Evolutionary conservation across 2,329 filamentous ascomycete species (phyloP), one percentile per base, ranked within the genome.

Genomic region (Ceratocystis ficicola): DNA sequence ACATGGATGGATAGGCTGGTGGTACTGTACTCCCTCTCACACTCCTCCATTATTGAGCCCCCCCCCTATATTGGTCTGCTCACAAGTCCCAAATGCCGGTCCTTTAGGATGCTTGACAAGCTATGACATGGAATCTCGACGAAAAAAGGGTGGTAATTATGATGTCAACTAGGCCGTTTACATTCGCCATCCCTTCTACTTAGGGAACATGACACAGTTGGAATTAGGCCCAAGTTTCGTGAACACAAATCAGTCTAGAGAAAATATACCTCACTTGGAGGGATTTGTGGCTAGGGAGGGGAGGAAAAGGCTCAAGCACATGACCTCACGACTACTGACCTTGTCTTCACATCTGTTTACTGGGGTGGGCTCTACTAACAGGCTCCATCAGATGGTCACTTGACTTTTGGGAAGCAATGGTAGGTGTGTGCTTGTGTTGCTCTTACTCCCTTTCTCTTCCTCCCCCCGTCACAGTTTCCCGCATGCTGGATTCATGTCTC

Each of bases 81-180:
- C 55, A 59, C 30, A 36, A n/a, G 17, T 25, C n/a, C 55, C 28
- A 32, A 57, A 17, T 7, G 28, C 52, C 25, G 32, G 5, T 32
- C 52, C 52, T 57, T 17, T 17, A 57, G 52, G 52, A n/a, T n/a
- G 25, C 52, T 20, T 36, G 55, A 59, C 28, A 59, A 36, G 55
- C 25, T 30, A 36, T 36, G 36, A n/a, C 30, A 59, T 8, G 30
- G 36, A 41, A 41, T 41, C 36, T 36, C 12, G 12, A 41, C 10
- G 36, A 41, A 41, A 41, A 41, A 41, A 41, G 36, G 15, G 36
- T 41, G 36, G 36, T 12, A 36, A 32, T 30, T 36, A 32, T 59
- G 25, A 28, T n/a, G 15, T 30, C 28, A 22, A n/a, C 6, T 48
- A 36, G 55, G 8, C 22, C 55, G 17, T 20, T 28, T n/a, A 17